phyloP scores from a whole-genome alignment of 2,329 filamentous ascomycete species.

The Calonectria leucothoes region DNA sequence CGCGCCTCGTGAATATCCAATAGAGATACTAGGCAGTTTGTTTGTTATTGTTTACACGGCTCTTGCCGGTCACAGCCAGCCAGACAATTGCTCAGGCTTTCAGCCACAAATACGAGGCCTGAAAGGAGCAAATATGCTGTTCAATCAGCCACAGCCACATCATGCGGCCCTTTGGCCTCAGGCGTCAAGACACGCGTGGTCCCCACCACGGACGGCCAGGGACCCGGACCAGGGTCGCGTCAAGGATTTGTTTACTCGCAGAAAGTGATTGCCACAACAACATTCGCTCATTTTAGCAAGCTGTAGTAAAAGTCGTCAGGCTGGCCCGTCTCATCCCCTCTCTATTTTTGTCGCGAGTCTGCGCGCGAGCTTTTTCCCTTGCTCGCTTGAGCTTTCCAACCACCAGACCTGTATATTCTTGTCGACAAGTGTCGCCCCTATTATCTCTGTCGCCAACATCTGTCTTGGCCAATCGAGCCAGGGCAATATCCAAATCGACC shows the following conservation, averaged over 20 bases:
- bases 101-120: constrained; percentile 17
- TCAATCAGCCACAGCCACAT: constrained; percentile 11
- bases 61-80: neutral
- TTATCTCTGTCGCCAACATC: constrained; percentile 30
- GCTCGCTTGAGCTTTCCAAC: constrained; percentile 31
- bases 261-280: constrained; percentile 43
- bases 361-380: constrained; percentile 35
- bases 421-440: constrained; percentile 34
- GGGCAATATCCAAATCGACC: constrained; percentile 27
- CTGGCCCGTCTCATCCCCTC: constrained; percentile 39
- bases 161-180: constrained; percentile 30
- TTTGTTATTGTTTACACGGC: neutral
- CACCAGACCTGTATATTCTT: constrained; percentile 28
- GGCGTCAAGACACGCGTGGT: constrained; percentile 31
- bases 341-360: constrained; percentile 39
- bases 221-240: constrained; percentile 35
- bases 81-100: neutral
- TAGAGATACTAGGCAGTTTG: neutral
- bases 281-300: constrained; percentile 33
- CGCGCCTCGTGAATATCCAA: neutral
- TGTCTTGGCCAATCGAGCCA: constrained; percentile 30
- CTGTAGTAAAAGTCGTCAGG: constrained; percentile 35
- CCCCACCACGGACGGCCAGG: constrained; percentile 30
- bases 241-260: constrained; percentile 46
- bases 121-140: neutral